Percentiles rank a stretch among this genome's conserved stretches.
Conservation (phyloP, 169 alveolate genomes). For the Perkinsus olseni region DNA sequence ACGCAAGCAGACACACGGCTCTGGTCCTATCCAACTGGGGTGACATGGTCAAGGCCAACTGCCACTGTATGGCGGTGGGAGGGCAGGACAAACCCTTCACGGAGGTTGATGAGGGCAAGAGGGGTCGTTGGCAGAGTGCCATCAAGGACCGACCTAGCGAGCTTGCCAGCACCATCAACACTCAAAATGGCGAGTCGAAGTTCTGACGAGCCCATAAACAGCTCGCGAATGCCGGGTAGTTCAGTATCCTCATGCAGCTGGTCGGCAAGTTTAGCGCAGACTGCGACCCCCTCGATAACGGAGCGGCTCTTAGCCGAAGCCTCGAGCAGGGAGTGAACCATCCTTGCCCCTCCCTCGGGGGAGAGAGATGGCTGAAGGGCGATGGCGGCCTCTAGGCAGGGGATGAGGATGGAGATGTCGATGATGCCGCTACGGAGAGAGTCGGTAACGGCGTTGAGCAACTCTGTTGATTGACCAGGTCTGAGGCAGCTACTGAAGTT, state of each 20-base stretch:
- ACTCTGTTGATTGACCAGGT: background rate
- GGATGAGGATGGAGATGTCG: background rate
- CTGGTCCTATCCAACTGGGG: background rate
- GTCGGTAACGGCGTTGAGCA: background rate
- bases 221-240: no score
- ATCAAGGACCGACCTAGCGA: background rate
- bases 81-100: background rate
- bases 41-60: background rate
- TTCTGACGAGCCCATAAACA: no score
- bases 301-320: no score
- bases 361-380: no score
- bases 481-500: background rate
- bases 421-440: background rate
- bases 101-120: background rate
- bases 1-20: background rate
- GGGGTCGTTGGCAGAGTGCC: background rate
- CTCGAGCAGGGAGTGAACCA: no score
- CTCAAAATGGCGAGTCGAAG: no score
- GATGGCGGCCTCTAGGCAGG: no score
- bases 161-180: no score
- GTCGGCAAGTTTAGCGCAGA: no score
- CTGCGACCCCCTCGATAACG: no score
- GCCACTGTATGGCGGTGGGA: background rate
- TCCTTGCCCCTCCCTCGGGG: no score
- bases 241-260: no score